phyloP scores from a whole-genome alignment of 2,329 filamentous ascomycete genomes.

The Penicillium psychrosexuale region DNA sequence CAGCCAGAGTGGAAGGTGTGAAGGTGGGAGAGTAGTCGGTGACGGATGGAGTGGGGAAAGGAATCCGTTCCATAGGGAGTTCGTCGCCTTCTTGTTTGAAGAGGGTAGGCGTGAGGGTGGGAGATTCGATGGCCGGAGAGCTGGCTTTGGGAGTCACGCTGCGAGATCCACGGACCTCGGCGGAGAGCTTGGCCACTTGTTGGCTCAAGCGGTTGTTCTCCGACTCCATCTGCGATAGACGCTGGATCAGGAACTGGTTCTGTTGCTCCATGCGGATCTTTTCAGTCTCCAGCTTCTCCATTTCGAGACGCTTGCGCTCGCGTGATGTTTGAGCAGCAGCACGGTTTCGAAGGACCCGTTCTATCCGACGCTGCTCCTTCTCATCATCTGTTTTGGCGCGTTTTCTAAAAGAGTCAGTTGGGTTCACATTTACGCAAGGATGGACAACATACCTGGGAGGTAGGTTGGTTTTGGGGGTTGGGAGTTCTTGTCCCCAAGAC shows the following conservation, averaged over 20 bases:
- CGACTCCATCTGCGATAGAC: conserved; percentile 59
- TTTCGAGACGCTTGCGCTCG: conserved; percentile 85
- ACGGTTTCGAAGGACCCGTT: conserved; percentile 93
- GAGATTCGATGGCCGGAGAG: conserved; percentile 35
- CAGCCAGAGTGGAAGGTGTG: conserved; percentile 45
- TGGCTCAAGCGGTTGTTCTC: conserved; percentile 51
- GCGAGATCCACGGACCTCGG: conserved; percentile 44
- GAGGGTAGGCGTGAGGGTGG: conserved; percentile 40
- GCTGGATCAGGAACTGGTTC: conserved; percentile 67
- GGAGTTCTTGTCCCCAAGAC: conserved; percentile 96
- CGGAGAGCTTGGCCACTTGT: conserved; percentile 51
- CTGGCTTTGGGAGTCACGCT: conserved; percentile 39
- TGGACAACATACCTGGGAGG: conserved; percentile 68
- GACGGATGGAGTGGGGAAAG: conserved; percentile 39
- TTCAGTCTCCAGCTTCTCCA: conserved; percentile 73
- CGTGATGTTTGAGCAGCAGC: conserved; percentile 94
- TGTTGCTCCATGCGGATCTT: conserved; percentile 65
- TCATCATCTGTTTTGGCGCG: conserved; percentile 98
- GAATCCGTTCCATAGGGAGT: conserved; percentile 40
- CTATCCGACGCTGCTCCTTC: conserved; percentile 95
- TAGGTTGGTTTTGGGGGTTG: conserved; percentile 93
- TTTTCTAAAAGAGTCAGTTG: conserved; percentile 58
- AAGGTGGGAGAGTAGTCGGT: conserved; percentile 41
- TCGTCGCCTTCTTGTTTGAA: conserved; percentile 48
- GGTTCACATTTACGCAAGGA: neutral